phyloP scores from a whole-genome alignment of 208 protist genomes.

The Wallacemonas collosoma region DNA sequence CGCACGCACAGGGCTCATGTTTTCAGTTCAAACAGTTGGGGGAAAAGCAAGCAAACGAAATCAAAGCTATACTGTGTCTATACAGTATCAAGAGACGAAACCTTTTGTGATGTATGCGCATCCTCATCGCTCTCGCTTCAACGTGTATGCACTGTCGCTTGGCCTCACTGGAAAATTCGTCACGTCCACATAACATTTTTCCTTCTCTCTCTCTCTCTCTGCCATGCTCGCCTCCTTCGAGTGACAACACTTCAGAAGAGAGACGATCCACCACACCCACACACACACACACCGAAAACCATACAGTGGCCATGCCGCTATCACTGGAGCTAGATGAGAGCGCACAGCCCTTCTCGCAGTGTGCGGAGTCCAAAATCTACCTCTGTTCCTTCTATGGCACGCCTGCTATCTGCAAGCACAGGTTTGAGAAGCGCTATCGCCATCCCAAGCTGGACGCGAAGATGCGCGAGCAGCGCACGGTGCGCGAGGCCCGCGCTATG shows the following conservation, averaged over 20 bases:
- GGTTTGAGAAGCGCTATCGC: constrained; percentile 80
- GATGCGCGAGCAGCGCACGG: constrained; percentile 79
- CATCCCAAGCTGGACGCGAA: constrained; percentile 70
- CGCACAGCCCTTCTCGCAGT: constrained; percentile 51
- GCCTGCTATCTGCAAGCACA: constrained; percentile 69
- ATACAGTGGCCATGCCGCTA: constrained; percentile 11
- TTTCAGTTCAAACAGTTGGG: too few species aligned
- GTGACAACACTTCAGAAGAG: background rate
- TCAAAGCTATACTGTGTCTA: too few species aligned
- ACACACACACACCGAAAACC: background rate
- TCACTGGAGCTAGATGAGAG: constrained; percentile 15
- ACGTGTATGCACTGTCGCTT: too few species aligned
- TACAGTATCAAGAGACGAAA: too few species aligned
- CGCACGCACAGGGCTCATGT: too few species aligned
- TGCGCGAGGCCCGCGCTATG: constrained; percentile 73
- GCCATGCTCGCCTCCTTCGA: background rate
- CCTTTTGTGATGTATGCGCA: too few species aligned
- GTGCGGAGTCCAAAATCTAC: constrained; percentile 84
- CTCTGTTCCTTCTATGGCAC: constrained; percentile 61
- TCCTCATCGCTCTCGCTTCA: too few species aligned
- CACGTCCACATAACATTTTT: too few species aligned
- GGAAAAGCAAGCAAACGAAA: too few species aligned
- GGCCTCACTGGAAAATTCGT: too few species aligned
- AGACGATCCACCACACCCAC: background rate
- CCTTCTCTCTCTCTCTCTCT: constrained; percentile 25